Conservation (phyloP, 169 alveolate genomes). For the Plasmodium vivax region DNA sequence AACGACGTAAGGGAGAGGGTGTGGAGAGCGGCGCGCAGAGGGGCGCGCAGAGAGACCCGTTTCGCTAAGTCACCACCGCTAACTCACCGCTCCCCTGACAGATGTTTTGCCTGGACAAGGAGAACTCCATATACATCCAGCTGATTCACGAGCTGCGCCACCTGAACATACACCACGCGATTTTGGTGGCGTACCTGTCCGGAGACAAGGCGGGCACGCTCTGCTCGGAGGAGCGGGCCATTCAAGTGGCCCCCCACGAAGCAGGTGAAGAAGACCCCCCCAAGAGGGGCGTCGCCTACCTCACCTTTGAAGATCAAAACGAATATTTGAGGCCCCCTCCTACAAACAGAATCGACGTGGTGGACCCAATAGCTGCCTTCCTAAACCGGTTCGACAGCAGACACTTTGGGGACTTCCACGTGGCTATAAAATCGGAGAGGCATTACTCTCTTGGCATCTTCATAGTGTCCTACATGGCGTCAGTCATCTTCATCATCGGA, state of each 20-base stretch:
- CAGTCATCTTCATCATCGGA: constrained; percentile 52
- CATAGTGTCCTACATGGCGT: constrained; percentile 33
- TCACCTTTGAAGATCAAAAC: constrained; percentile 22
- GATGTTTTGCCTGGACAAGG: constrained; percentile 73
- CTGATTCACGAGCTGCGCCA: constrained; percentile 40
- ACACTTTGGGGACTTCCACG: constrained; percentile 64
- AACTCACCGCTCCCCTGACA: neutral
- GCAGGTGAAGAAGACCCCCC: neutral
- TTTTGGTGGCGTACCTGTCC: constrained; percentile 37
- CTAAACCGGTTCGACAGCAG: constrained; percentile 42
- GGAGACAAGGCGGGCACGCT: constrained; percentile 62
- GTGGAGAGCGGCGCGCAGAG: neutral
- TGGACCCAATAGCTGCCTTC: constrained; percentile 5
- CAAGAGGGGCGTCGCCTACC: neutral
- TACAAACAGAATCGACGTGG: neutral
- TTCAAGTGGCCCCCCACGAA: neutral
- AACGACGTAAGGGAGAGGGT: constrained; percentile 73
- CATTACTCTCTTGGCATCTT: constrained; percentile 20
- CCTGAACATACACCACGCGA: constrained; percentile 58
- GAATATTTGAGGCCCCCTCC: neutral
- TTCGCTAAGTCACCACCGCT: neutral
- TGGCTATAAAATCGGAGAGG: neutral
- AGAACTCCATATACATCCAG: constrained; percentile 60
- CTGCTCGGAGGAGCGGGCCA: neutral
- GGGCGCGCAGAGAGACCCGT: neutral